Percentiles rank a stretch among this genome's conserved stretches.
These are phyloP conservation scores for Pythium insidiosum DNA, from an alignment of 352 stramenopile species.

Conservation along the genomic window DNA sequence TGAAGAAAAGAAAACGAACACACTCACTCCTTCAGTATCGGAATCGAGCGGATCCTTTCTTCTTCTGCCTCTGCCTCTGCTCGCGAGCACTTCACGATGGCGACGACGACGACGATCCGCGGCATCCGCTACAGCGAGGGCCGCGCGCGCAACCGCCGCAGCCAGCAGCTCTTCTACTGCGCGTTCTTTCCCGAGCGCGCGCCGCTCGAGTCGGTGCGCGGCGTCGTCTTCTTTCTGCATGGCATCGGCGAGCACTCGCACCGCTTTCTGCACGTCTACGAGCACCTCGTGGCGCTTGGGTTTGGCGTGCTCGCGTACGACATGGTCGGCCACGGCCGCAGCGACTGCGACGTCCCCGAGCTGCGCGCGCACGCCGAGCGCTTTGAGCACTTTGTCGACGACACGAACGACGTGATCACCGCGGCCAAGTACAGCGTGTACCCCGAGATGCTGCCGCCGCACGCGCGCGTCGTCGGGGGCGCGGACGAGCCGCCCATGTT, in stretches of 20 bases:
- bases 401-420: constrained; percentile 54
- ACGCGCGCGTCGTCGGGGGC: no score
- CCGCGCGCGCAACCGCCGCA: constrained; percentile 32
- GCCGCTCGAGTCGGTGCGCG: constrained; percentile 18
- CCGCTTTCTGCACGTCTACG: constrained; percentile 52
- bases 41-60: no score
- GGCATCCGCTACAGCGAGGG: constrained; percentile 18
- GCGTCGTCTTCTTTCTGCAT: constrained; percentile 53
- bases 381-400: constrained; percentile 59
- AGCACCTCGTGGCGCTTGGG: constrained; percentile 26
- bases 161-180: constrained; percentile 50
- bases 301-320: constrained; percentile 63
- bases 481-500: constrained; percentile 20
- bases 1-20: no score
- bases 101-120: no score
- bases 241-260: constrained; percentile 55
- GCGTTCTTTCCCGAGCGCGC: constrained; percentile 28
- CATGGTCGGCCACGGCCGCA: constrained; percentile 44
- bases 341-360: constrained; percentile 27
- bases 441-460: constrained; percentile 24
- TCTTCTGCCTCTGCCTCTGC: no score
- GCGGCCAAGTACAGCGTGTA: constrained; percentile 28
- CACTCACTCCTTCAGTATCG: no score
- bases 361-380: constrained; percentile 37
- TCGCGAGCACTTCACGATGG: no score